Evolutionary conservation across 2,329 filamentous ascomycete species (phyloP), one percentile per base, ranked within the genome.

Genomic region (Calonectria pauciramosa): DNA sequence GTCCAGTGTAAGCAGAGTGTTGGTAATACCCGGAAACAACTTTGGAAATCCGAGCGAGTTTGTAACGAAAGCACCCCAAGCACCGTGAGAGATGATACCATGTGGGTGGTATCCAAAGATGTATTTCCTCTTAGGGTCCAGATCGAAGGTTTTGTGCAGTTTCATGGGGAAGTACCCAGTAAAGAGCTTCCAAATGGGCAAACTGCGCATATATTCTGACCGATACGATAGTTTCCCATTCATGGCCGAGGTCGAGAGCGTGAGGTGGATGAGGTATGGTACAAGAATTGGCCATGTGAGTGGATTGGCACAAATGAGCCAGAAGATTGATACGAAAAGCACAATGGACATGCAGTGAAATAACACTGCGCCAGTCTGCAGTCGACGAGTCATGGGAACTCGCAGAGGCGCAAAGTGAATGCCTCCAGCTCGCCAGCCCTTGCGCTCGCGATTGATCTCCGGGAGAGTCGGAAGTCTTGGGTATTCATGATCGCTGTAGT

Each of bases 91-190:
- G 82, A 99, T 98, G 84, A 99, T 99, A 30, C 97, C 96, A 83
- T 99, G 97, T 0, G 97, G 97, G 81, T 99, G 97, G 84, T 99
- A 99, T 56, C 96, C 96, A 81, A 99, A 96, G 76, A 99, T 96
- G 86, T 99, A 99, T 85, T 98, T 98, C 76, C 96, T 90, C 1
- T 94, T 95, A 0, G 95, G 91, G 28, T 94, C 91, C 9, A 99
- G 91, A 71, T 93, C 90, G 78, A 94, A 91, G 5, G 95, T 97
- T 78, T 97, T 95, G 87, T 99, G 96, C 49, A 99, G 90, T 71
- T 91, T 91, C 63, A 96, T 95, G 5, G 97, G 97, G 82, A 97
- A 99, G 87, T 99, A 99, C 20, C 92, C 94, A 32, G 95, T 96
- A 83, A 98, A 99, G 59, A 97, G 91, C 47, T 91, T 94, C 96